A percentile compares a stretch with the other conserved stretches of the same genome.
These are phyloP conservation scores for Nissolia schottii DNA, from an alignment of 306 rosid genomes.

Conservation along the genomic window DNA sequence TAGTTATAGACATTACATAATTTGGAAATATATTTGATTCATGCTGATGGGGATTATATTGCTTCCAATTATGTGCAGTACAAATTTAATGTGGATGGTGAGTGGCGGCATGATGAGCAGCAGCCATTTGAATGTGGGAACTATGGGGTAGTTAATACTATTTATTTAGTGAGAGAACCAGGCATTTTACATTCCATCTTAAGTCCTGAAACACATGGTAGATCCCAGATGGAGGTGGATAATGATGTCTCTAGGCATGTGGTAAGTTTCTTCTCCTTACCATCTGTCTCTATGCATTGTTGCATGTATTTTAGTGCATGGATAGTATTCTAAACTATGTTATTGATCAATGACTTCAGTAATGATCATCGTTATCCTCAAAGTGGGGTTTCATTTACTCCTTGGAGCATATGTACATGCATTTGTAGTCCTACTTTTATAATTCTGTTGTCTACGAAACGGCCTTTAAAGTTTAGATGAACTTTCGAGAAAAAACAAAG, in stretches of 20 bases:
- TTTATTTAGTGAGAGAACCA: constrained; percentile 45
- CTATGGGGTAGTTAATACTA: constrained; percentile 67
- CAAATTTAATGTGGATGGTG: constrained; percentile 79
- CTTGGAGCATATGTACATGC: not conserved
- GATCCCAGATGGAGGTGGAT: constrained; percentile 82
- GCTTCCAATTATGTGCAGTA: constrained; percentile 49
- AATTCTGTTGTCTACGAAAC: constrained; percentile 4
- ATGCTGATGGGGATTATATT: constrained; percentile 30
- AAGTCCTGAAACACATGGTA: constrained; percentile 44
- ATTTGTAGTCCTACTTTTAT: not conserved
- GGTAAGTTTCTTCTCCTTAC: constrained; percentile 35
- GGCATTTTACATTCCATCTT: constrained; percentile 36
- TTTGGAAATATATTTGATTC: not conserved
- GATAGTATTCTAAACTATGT: constrained; percentile 12
- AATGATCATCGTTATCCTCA: not conserved
- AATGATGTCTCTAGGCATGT: constrained; percentile 40
- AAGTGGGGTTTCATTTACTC: constrained; percentile 1
- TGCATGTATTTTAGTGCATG: constrained; percentile 10
- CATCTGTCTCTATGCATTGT: not conserved
- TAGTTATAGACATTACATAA: not conserved
- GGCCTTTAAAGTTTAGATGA: not conserved
- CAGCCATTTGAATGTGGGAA: constrained; percentile 51
- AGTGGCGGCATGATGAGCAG: constrained; percentile 80
- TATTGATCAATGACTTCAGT: not conserved
- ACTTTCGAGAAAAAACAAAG: not conserved